phyloP scores from a whole-genome alignment of 2,329 filamentous ascomycete genomes.

The Periconia sp. region DNA sequence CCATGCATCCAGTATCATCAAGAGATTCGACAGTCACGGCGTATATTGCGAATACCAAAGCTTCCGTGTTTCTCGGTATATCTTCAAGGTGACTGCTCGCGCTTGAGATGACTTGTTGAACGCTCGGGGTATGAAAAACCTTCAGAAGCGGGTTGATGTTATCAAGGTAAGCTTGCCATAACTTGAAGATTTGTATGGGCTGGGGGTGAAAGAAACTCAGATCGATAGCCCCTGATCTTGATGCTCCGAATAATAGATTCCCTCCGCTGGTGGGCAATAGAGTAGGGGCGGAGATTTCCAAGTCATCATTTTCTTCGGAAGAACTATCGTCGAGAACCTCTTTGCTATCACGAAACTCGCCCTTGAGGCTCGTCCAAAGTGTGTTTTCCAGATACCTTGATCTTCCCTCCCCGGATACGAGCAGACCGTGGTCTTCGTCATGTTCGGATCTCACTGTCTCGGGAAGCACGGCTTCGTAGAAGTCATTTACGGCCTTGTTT shows the following conservation, averaged over 20 bases:
- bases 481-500: conserved; percentile 3
- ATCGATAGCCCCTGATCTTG: conserved; percentile 8
- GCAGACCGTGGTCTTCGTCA: conserved; percentile 13
- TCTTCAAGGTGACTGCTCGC: conserved; percentile 59
- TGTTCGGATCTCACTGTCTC: not conserved
- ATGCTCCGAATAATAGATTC: conserved; percentile 22
- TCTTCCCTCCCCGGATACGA: conserved; percentile 29
- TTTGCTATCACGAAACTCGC: conserved; percentile 31
- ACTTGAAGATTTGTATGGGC: conserved; percentile 65
- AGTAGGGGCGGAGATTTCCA: conserved; percentile 1
- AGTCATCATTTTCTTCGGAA: conserved; percentile 23
- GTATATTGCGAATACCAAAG: conserved; percentile 43
- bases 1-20: conserved; percentile 56
- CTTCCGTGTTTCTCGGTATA: conserved; percentile 61
- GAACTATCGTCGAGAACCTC: conserved; percentile 33
- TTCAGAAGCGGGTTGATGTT: conserved; percentile 76
- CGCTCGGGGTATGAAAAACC: conserved; percentile 68
- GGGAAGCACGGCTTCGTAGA: not conserved
- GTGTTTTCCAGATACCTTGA: conserved; percentile 36
- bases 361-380: conserved; percentile 33
- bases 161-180: conserved; percentile 76
- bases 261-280: conserved; percentile 10
- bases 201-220: conserved; percentile 58
- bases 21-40: conserved; percentile 50
- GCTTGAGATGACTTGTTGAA: conserved; percentile 67